Evolutionary conservation across 176 grass and related monocot species (phyloP), one percentile per base, ranked within the genome.

Genomic region (Phoenix roebelenii): DNA sequence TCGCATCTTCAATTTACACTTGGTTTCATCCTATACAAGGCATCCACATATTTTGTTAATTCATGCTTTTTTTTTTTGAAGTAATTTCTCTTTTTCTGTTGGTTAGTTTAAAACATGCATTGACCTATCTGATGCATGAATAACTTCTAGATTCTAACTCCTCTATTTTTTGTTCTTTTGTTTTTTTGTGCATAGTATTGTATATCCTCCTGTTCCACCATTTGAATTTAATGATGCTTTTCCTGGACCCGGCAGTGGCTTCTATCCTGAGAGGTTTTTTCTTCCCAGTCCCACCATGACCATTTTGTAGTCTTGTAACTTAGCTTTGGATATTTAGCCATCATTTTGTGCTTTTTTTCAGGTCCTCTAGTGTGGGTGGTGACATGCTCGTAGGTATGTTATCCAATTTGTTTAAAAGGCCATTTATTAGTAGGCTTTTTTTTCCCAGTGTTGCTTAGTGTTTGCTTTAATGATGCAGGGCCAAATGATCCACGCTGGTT

Each of bases 401-500:
- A 44, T 22, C 2, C 76, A 76, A 15, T 58, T n/a, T 23, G 16
- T 56, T 3, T 74, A 3, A 32, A 55, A 61, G 24, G 22, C 30
- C 65, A 32, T 63, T 71, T 23, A 54, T 26, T 50, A 12, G 1
- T 44, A 44, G 20, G 20, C 1, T 9, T 12, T 12, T 44, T 44
- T 44, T 44, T 44, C 14, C 35, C 2, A 44, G 0, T 22, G 3
- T 67, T 74, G 9, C 15, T 10, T 16, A 32, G 7, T 57, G 19
- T 24, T 25, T 57, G 51, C 3, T 64, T 72, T 68, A 16, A 53
- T 69, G 19, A 5, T 66, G 65, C 75, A 90, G 83, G 87, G 29
- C 92, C 87, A 53, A 84, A 82, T 25, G 78, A 96, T 80, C 87
- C 92, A 52, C 74, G 77, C 44, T 96, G 90, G 26, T 96, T 96